These are phyloP conservation scores for Phaeosphaeria sp. DNA, from an alignment of 2,329 filamentous ascomycete genomes.

Conservation along the genomic window DNA sequence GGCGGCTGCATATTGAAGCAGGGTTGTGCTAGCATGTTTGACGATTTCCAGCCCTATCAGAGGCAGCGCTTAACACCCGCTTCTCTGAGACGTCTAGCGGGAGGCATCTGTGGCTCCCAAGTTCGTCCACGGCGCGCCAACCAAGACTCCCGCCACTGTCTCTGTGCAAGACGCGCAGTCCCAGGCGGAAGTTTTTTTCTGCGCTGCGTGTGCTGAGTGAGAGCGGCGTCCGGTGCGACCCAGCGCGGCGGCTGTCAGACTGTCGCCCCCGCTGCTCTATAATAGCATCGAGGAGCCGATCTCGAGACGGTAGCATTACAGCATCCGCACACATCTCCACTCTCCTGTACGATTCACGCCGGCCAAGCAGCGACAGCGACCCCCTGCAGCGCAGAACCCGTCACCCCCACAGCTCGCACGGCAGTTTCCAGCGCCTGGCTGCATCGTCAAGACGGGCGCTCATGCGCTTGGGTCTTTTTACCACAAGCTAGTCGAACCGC, in stretches of 20 bases:
- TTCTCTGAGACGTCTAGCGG: slow-evolving; percentile 34
- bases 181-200: slow-evolving; percentile 14
- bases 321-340: slow-evolving; percentile 13
- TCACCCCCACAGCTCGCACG: slow-evolving; percentile 47
- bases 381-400: slow-evolving; percentile 31
- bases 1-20: slow-evolving; percentile 17
- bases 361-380: slow-evolving; percentile 21
- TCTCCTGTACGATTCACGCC: slow-evolving; percentile 25
- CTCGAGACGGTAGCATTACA: slow-evolving; percentile 15
- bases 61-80: slow-evolving; percentile 21
- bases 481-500: slow-evolving; percentile 15
- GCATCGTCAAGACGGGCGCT: slow-evolving; percentile 31
- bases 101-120: slow-evolving; percentile 27
- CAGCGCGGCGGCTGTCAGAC: slow-evolving; percentile 22
- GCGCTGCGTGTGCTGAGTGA: slow-evolving; percentile 24
- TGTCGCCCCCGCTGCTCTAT: slow-evolving; percentile 13
- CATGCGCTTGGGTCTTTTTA: slow-evolving; percentile 29
- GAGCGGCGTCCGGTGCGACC: slow-evolving; percentile 22
- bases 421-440: slow-evolving; percentile 45
- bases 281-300: slow-evolving; percentile 22
- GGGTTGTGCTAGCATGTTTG: slow-evolving; percentile 8
- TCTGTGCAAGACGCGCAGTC: slow-evolving; percentile 2
- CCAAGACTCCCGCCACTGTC: slow-evolving; percentile 27
- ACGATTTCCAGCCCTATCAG: slow-evolving; percentile 28
- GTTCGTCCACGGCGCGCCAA: slow-evolving; percentile 27